Conservation (phyloP, 306 rosid genomes). For the Styphnolobium japonicum region DNA sequence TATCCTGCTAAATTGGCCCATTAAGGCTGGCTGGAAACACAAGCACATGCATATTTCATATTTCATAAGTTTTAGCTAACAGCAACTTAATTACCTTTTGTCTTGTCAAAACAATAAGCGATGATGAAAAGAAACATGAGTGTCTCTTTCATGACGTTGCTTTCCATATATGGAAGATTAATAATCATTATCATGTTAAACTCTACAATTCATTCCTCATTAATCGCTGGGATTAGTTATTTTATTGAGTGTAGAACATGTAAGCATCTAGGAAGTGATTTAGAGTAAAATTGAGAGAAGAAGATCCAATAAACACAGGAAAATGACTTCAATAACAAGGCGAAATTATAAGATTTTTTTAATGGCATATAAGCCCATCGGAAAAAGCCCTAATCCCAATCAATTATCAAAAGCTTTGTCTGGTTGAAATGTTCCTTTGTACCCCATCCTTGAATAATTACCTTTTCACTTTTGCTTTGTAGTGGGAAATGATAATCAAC, state of each 20-base stretch:
- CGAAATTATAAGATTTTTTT: conserved; percentile 13
- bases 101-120: conserved; percentile 39
- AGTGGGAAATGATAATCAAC: conserved; percentile 64
- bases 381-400: conserved; percentile 34
- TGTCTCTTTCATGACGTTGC: conserved; percentile 44
- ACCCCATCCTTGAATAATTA: conserved; percentile 61
- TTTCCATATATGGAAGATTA: conserved; percentile 49
- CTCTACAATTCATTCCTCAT: neutral
- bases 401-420: conserved; percentile 52
- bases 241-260: conserved; percentile 18
- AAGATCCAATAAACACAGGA: neutral
- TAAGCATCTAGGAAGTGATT: neutral
- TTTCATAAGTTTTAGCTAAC: conserved; percentile 50
- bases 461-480: conserved; percentile 63
- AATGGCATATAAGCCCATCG: conserved; percentile 9
- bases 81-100: conserved; percentile 55
- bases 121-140: conserved; percentile 51
- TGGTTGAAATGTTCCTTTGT: conserved; percentile 56
- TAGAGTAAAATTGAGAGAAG: neutral
- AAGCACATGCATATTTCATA: conserved; percentile 72
- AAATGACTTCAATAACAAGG: conserved; percentile 43
- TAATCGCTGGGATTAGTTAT: neutral
- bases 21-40: conserved; percentile 56
- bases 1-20: conserved; percentile 64
- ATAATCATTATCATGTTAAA: conserved; percentile 31